Base-by-base conservation (phyloP, 2,329 filamentous ascomycete species). In the Colletotrichum lupini region DNA sequence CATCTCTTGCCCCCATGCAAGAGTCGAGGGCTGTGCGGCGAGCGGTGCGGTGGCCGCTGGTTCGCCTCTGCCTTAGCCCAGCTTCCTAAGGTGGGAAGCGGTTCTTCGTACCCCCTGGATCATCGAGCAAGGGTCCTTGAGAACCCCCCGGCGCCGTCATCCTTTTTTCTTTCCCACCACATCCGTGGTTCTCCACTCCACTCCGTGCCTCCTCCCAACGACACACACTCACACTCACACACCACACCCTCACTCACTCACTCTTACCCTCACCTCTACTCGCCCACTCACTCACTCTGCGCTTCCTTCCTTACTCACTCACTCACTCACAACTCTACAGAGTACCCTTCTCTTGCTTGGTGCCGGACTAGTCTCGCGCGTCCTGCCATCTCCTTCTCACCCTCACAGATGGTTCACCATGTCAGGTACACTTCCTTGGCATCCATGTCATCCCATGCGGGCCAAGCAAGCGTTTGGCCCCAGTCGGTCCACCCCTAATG, bases 401-500 rank as follows among this genome's bases (percentile, higher is more conserved):
- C 26, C 68, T 30, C 46, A 26, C 28, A 32, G 35, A 53, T 11
- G 28, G 24, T n/a, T 56, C 26, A 26, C 32, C 26, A 59, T 32
- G 35, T 60, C 26, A 11, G 14, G 42, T 26, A 24, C 26, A 49
- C 42, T 22, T n/a, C 19, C 60, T 16, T 28, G 26, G 46, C 56
- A 22, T 30, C 67, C 58, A 64, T 63, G 65, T 64, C 52, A 37
- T 72, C 49, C 66, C 46, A 69, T 70, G 70, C 55, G 46, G 35
- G 53, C 70, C 66, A 73, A 73, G 70, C 59, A 69, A 55, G 70
- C 42, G 70, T 64, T 70, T 73, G 66, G 67, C 67, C 67, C 70
- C 30, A 35, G 62, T 64, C 46, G 66, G 8, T 22, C 70, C 67
- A 69, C 70, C 55, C 66, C 59, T 57, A 56, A 70, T 70, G 66